Percentiles rank a stretch among this genome's conserved stretches.
These are phyloP conservation scores for Alternaria sp. DNA, from an alignment of 2,329 filamentous ascomycete species.

Conservation along the genomic window DNA sequence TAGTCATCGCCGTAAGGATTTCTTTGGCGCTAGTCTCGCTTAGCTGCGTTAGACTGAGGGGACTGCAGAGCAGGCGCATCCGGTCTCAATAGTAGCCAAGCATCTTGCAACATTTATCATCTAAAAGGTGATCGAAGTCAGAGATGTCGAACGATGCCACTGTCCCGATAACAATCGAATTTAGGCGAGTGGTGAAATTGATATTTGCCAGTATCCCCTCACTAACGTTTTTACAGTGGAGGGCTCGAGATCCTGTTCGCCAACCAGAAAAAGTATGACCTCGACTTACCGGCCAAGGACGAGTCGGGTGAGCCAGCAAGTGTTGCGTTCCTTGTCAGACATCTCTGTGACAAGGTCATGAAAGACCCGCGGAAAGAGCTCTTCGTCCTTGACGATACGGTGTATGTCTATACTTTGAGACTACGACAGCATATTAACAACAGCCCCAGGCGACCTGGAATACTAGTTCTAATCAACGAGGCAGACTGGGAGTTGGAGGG, in stretches of 20 bases:
- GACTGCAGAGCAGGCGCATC: conserved; percentile 14
- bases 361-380: conserved; percentile 83
- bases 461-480: conserved; percentile 96
- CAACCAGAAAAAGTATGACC: conserved; percentile 75
- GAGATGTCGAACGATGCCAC: conserved; percentile 38
- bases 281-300: conserved; percentile 72
- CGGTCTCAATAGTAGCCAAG: not conserved
- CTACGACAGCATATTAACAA: conserved; percentile 20
- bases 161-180: conserved; percentile 75
- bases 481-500: conserved; percentile 98
- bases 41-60: conserved; percentile 16
- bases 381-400: conserved; percentile 84
- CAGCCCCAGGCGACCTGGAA: conserved; percentile 81
- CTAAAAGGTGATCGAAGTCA: conserved; percentile 18
- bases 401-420: conserved; percentile 66
- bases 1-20: conserved; percentile 38
- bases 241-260: conserved; percentile 95
- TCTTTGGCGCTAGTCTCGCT: conserved; percentile 45
- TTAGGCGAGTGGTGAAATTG: conserved; percentile 58
- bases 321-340: conserved; percentile 77
- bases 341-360: conserved; percentile 85
- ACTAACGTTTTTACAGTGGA: conserved; percentile 62
- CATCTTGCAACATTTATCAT: not conserved
- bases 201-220: not conserved
- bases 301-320: conserved; percentile 68